Evolutionary conservation across 306 rosid genomes (phyloP), one percentile per base, ranked within the genome.

Genomic region (Cucurbita pepo): DNA sequence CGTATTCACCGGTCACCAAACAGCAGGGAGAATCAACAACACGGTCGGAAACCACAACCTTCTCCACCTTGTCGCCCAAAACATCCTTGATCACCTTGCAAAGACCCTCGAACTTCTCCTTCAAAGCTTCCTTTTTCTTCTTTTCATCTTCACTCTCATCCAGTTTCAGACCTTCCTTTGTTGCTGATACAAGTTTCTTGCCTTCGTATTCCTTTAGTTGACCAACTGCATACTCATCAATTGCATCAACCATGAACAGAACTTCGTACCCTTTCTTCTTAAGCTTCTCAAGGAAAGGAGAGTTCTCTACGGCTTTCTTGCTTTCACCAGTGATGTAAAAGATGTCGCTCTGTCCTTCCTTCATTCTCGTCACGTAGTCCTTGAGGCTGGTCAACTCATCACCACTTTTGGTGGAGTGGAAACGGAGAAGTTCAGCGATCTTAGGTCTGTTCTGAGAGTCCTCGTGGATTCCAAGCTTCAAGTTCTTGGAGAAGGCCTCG

Each of bases 241-340:
- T 79, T 5, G 76, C 73, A 3, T 79, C 82, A 5, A 79, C 82
- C 82, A 79, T 69, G 76, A 48, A 79, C 22, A 79, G 53, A 22
- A 79, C 82, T 60, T 79, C 82, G 3, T 79, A 79, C 1, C 82
- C 82, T 52, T 69, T 79, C 73, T 79, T 79, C 65, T 59, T 79
- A 3, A 79, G 79, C 53, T 54, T 61, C 37, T 79, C 82, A 74
- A 79, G 72, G 79, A 79, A 75, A 10, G 82, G 82, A 8, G 82
- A 79, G n/a, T 79, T 79, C 41, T 79, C 82, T 1, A 79, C 82
- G 0, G 82, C 82, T 18, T 75, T 79, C 82, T 69, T 75, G 73
- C 82, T 79, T 52, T 79, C 82, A 12, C 82, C 82, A 16, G 82
- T 74, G 9, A 79, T 74, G 48, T 79, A 79, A 43, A 56, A 79